phyloP scores from a whole-genome alignment of 1,139 yeast species.

The Magnusiomyces ingens region DNA sequence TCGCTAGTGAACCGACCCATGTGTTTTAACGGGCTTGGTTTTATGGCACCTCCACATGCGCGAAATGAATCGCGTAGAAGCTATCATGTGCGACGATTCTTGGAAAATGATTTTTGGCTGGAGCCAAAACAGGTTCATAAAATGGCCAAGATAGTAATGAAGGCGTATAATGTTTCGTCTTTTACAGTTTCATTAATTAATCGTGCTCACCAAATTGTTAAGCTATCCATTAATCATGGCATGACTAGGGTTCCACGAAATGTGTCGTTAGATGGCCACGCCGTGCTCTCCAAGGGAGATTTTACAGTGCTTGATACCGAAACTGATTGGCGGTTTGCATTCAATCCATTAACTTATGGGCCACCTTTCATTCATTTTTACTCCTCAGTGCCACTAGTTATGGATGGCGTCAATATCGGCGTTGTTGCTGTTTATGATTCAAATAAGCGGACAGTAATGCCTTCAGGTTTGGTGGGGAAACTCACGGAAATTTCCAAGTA shows the following conservation, averaged over 20 bases:
- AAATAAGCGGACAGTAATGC: constrained; percentile 38
- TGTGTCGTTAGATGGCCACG: constrained; percentile 59
- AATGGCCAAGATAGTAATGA: constrained; percentile 32
- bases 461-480: constrained; percentile 32
- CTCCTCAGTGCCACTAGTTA: constrained; percentile 52
- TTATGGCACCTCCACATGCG: constrained; percentile 51
- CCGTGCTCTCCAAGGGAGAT: constrained; percentile 50
- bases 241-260: constrained; percentile 40
- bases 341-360: constrained; percentile 57
- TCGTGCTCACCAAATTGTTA: constrained; percentile 42
- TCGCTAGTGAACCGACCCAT: constrained; percentile 52
- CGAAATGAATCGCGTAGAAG: constrained; percentile 23
- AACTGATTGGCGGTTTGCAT: constrained; percentile 58
- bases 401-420: constrained; percentile 43
- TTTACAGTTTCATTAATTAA: constrained; percentile 55
- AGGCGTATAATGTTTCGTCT: constrained; percentile 41
- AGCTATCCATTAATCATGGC: constrained; percentile 41
- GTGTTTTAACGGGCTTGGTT: constrained; percentile 42
- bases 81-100: constrained; percentile 37
- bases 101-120: constrained; percentile 47
- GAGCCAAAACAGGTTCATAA: constrained; percentile 38
- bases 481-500: constrained; percentile 37
- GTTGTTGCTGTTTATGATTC: constrained; percentile 55
- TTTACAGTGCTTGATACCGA: constrained; percentile 53
- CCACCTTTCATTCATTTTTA: constrained; percentile 54